Conservation (phyloP, 2,329 filamentous ascomycete species). For the Colletotrichum neosansevieriae region DNA sequence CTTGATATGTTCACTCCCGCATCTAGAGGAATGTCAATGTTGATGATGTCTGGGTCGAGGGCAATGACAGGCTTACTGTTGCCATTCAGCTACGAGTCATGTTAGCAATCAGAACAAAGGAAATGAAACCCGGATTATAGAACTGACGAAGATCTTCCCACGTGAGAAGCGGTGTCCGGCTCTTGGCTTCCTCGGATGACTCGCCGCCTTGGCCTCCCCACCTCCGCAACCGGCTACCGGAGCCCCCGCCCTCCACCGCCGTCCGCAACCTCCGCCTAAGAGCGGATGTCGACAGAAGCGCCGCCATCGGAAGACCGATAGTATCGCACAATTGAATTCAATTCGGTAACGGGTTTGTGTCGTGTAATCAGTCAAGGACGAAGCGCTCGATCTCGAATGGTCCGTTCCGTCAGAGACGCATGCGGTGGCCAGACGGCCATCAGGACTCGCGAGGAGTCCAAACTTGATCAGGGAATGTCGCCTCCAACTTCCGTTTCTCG, state of each 20-base stretch:
- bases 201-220: not conserved
- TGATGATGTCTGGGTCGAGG: rapidly evolving
- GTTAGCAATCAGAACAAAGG: not conserved
- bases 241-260: constrained; percentile 7
- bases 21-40: not conserved
- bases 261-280: constrained; percentile 19
- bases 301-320: constrained; percentile 10
- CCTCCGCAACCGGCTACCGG: constrained; percentile 4
- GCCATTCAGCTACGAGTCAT: constrained; percentile 15
- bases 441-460: too few species aligned
- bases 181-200: not conserved
- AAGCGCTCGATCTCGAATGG: too few species aligned
- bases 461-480: not conserved
- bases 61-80: constrained; percentile 15
- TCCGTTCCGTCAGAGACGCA: too few species aligned
- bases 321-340: too few species aligned
- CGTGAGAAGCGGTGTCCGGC: not conserved
- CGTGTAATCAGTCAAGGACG: not conserved
- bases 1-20: constrained; percentile 34
- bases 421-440: too few species aligned
- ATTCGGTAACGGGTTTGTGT: not conserved
- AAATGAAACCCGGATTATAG: not conserved
- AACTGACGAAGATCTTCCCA: constrained; percentile 33
- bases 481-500: not conserved
- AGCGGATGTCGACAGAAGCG: constrained; percentile 15